A percentile compares a stretch with the other conserved stretches of the same genome.
Evolutionary conservation across 495 filamentous ascomycete species (phyloP).

Genomic region (Hapsidospora chrysogenum): DNA sequence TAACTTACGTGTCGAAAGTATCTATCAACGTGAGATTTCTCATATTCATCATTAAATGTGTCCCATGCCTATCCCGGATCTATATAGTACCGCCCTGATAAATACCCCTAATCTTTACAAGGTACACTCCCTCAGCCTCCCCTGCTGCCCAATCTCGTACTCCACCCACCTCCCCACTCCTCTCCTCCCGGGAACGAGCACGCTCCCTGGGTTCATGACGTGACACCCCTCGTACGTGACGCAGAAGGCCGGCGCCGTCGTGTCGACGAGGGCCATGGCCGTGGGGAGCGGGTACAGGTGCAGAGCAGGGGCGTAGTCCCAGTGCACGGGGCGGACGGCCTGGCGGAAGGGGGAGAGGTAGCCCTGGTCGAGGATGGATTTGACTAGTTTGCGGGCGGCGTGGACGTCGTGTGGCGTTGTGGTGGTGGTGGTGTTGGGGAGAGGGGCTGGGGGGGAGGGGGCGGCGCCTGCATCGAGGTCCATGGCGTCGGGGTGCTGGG

Average conservation of each 20-base stretch:
- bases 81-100: no score
- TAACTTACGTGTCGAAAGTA: no score
- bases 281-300: constrained; percentile 81
- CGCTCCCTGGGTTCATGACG: constrained; percentile 81
- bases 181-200: constrained; percentile 45
- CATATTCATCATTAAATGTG: no score
- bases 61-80: no score
- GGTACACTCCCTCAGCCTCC: constrained; percentile 26
- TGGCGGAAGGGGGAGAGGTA: constrained; percentile 74
- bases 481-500: constrained; percentile 23
- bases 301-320: constrained; percentile 62
- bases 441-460: constrained; percentile 5
- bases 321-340: constrained; percentile 58
- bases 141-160: constrained; percentile 47
- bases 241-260: constrained; percentile 62
- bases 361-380: constrained; percentile 86
- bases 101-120: no score
- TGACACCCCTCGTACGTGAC: constrained; percentile 88
- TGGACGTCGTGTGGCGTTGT: constrained; percentile 30
- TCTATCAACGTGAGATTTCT: no score
- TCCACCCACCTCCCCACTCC: constrained; percentile 68
- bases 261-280: constrained; percentile 63
- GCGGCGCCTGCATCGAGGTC: constrained; percentile 23
- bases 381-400: constrained; percentile 68
- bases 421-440: constrained; percentile 6